A percentile compares a stretch with the other conserved stretches of the same genome.
Conservation (phyloP, 176 grass and related monocot genomes). For the Dactylis glomerata region DNA sequence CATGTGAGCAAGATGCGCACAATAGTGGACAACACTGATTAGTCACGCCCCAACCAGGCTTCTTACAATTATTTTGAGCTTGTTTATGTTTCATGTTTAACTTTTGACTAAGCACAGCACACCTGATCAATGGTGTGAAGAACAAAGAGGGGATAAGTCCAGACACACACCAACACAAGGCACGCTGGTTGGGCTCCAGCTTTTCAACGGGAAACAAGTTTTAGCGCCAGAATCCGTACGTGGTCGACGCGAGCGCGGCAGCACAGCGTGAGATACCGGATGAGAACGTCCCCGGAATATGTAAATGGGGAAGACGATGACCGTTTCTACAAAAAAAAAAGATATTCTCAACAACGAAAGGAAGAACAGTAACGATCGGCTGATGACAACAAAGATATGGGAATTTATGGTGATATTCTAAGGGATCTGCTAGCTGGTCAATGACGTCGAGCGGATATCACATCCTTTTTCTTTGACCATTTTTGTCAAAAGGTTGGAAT, state of each 20-base stretch:
- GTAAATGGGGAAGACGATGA: no score
- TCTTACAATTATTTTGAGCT: not conserved
- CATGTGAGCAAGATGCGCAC: not conserved
- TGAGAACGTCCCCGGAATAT: no score
- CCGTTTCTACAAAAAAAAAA: no score
- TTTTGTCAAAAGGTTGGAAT: no score
- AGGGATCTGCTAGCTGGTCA: not conserved
- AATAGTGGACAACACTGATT: not conserved
- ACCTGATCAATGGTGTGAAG: not conserved
- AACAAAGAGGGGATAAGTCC: not conserved
- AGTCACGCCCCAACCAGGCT: not conserved
- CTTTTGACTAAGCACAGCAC: slow-evolving; percentile 4
- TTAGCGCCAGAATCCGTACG: no score
- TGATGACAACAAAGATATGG: not conserved
- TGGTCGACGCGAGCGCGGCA: no score
- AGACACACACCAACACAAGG: not conserved
- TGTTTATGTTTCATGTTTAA: not conserved
- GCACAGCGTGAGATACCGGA: no score
- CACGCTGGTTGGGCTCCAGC: no score
- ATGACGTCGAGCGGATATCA: not conserved
- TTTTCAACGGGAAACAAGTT: no score
- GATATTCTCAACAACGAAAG: not conserved
- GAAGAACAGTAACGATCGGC: not conserved
- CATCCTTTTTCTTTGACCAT: not conserved
- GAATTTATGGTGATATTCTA: not conserved